Evolutionary conservation across 805 yeast species (phyloP), one percentile per base, ranked within the genome.

Genomic region (Saccharomycopsis fodiens): DNA sequence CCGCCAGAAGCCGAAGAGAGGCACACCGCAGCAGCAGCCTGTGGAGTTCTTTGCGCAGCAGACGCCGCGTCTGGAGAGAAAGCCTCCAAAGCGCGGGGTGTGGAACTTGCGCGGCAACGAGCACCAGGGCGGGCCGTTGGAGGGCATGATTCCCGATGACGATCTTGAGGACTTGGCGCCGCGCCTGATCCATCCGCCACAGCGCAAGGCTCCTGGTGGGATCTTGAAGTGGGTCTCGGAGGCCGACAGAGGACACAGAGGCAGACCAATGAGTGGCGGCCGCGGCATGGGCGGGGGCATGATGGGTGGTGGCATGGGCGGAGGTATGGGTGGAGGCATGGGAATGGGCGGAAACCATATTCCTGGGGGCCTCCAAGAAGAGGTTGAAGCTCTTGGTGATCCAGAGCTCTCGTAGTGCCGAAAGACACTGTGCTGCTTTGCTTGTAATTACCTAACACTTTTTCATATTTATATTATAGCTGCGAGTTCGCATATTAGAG

Each of bases 161-260:
- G 35, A 40, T 17, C 13, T 40, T 13, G 43, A 30, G 15, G 31
- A 8, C 6, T n/a, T 38, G 6, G 32, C 29, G 29, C 29, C 29
- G 29, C 7, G 30, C 4, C 20, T 6, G 6, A n/a, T 22, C 27
- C 20, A 22, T 17, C 15, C 25, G 23, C 32, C 30, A 8, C 15
- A 35, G 17, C 66, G 64, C 20, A 61, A 57, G 12, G 57, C 53
- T 16, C 53, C 52, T 21, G 58, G 46, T 22, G 58, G 52, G 7
- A 37, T 39, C 50, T 50, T 8, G 46, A 40, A 37, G 50, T 50
- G 32, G 51, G 46, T 36, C 41, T 39, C 16, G 34, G 40, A 41
- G 30, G 49, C 42, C 16, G 52, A 38, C 35, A 40, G 16, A 51
- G 29, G 29, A 7, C 36, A 10, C 8, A 10, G 36, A 32, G 36